Percentiles rank a stretch among this genome's conserved stretches.
Conservation (phyloP, 306 rosid genomes). For the Arachis stenosperma region DNA sequence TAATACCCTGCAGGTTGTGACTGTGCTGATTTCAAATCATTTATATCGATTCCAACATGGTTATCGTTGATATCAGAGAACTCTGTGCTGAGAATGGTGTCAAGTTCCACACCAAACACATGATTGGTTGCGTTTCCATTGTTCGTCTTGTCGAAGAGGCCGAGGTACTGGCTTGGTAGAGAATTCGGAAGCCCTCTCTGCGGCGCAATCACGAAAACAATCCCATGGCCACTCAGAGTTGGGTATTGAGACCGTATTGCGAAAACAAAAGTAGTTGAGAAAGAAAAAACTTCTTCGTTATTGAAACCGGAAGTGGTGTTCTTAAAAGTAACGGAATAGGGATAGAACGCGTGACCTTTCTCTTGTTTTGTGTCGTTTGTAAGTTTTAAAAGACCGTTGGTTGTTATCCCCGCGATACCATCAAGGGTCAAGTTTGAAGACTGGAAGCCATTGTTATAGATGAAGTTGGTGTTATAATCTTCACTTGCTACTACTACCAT, state of each 20-base stretch:
- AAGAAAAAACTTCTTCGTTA: slow-evolving; percentile 46
- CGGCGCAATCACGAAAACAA: slow-evolving; percentile 61
- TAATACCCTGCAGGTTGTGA: slow-evolving; percentile 54
- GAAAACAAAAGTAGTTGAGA: slow-evolving; percentile 66
- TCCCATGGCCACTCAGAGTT: slow-evolving; percentile 61
- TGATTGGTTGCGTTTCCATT: slow-evolving; percentile 49
- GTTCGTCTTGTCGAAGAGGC: slow-evolving; percentile 55
- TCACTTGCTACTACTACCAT: slow-evolving; percentile 32
- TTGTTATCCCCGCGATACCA: slow-evolving; percentile 51
- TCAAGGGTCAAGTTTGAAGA: slow-evolving; percentile 47
- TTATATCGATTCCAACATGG: slow-evolving; percentile 72
- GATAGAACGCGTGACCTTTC: slow-evolving; percentile 63
- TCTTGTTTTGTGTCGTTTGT: slow-evolving; percentile 55
- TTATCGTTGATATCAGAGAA: slow-evolving; percentile 64
- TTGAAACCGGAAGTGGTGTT: slow-evolving; percentile 24
- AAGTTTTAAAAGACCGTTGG: slow-evolving; percentile 57
- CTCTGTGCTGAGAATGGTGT: slow-evolving; percentile 51
- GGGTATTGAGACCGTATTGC: slow-evolving; percentile 49
- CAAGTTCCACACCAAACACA: slow-evolving; percentile 65
- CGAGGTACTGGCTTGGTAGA: slow-evolving; percentile 53
- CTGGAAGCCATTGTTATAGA: slow-evolving; percentile 54
- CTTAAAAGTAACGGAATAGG: slow-evolving; percentile 53
- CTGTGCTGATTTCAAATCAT: slow-evolving; percentile 41
- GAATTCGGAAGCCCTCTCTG: slow-evolving; percentile 49
- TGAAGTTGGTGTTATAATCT: slow-evolving; percentile 39